Evolutionary conservation across 1,139 yeast genomes (phyloP), one percentile per base, ranked within the genome.

Genomic region (Hemisphaericaspora xylanilytica): DNA sequence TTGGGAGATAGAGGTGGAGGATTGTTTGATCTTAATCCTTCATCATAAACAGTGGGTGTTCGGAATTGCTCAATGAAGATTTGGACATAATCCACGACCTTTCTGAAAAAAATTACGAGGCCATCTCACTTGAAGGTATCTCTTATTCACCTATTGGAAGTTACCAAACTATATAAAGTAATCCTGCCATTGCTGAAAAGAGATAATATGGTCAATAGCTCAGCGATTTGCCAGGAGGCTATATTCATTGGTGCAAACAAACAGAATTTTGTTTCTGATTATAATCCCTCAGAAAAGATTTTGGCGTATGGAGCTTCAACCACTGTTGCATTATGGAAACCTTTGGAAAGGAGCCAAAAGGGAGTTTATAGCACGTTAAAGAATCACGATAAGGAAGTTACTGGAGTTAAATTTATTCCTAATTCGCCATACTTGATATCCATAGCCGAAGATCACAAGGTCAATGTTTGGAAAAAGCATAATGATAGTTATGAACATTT

Each of bases 241-340:
- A 67, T 83, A 7, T 81, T 87, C 49, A 70, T 81, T 12, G 97
- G 96, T 6, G 94, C 90, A 24, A 88, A 88, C 56, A 76, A 78
- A 47, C 90, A 85, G 51, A 73, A 85, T 9, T 78, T 75, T 49
- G 81, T 78, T 4, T 76, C 86, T 8, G 94, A 82, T 52, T 78
- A 73, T 53, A 68, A 71, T 46, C 45, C 57, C 0, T 42, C 45
- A 0, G 53, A 53, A 11, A 59, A 67, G 15, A 43, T 75, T 4
- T 70, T 85, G 8, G 96, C 95, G 0, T 88, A 68, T 60, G 96
- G 95, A 9, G 92, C 95, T 0, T 80, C 81, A 2, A 72, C 70
- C 37, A 73, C 78, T n/a, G 65, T 89, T 33, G 94, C 94, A 0
- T 58, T 88, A 31, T 87, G 95, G 94, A 63, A 73, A 25, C 87